These are phyloP conservation scores for Echites panduratus DNA, from an alignment of 257 asterid species.

Conservation along the genomic window DNA sequence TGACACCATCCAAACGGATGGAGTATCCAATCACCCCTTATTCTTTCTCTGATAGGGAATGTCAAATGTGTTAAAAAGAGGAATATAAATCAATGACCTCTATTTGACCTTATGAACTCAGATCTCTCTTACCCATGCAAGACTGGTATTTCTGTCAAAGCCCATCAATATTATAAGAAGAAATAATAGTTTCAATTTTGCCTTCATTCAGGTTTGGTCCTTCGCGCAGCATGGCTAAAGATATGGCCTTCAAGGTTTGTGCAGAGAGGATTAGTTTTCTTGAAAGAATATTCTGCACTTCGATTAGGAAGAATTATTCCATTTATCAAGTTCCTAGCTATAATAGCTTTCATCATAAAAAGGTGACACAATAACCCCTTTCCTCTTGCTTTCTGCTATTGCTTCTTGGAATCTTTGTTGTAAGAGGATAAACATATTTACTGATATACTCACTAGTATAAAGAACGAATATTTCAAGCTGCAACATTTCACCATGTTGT, in stretches of 20 bases:
- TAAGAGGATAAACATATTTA: not conserved
- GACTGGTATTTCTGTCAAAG: not conserved
- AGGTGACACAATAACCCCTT: not conserved
- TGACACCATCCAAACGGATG: no score
- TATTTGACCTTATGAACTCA: not conserved
- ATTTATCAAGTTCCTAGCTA: constrained; percentile 13
- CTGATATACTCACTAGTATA: not conserved
- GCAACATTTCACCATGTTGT: not conserved
- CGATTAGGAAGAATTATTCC: constrained; percentile 18
- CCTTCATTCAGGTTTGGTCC: no score
- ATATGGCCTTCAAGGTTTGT: no score
- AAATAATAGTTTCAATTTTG: not conserved
- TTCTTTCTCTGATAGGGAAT: constrained; percentile 12
- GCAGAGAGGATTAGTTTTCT: no score
- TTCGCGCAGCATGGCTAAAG: no score
- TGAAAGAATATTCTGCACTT: constrained; percentile 16
- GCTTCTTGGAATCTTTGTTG: constrained; percentile 9
- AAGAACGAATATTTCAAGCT: constrained; percentile 7
- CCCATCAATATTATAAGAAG: not conserved
- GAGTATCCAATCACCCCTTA: no score
- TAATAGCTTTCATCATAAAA: not conserved
- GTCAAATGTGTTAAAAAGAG: constrained; percentile 14
- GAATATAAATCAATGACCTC: constrained; percentile 15
- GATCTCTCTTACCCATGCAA: not conserved
- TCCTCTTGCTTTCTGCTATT: constrained; percentile 5